Evolutionary conservation across 2,329 filamentous ascomycete species (phyloP).

Genomic region (Cladosporium sp.): DNA sequence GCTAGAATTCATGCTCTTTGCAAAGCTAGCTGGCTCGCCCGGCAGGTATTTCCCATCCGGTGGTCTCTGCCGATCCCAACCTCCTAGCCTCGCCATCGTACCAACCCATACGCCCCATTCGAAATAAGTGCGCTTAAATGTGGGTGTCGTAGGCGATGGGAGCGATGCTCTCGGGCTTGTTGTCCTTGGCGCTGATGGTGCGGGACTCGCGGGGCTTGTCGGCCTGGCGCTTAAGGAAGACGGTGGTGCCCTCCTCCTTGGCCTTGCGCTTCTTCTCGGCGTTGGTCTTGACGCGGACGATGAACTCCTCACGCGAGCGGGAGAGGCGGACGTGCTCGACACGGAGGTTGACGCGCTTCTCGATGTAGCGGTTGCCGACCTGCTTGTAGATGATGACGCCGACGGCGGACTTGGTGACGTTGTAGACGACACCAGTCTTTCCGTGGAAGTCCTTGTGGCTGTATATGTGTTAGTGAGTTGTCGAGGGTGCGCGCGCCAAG

Average conservation of each 20-base stretch:
- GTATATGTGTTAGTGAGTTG: constrained; percentile 18
- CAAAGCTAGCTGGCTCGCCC: constrained; percentile 19
- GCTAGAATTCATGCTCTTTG: constrained; percentile 20
- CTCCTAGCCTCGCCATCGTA: constrained; percentile 20
- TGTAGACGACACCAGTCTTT: constrained; percentile 74
- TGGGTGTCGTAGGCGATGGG: constrained; percentile 97
- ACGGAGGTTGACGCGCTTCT: constrained; percentile 99
- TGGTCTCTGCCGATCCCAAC: constrained; percentile 18
- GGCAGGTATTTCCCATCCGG: constrained; percentile 20
- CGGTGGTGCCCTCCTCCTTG: constrained; percentile 81
- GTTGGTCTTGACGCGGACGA: constrained; percentile 95
- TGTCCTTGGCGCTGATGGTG: constrained; percentile 77
- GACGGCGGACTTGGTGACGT: constrained; percentile 97
- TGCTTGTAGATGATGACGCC: constrained; percentile 99
- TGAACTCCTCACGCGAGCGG: constrained; percentile 94
- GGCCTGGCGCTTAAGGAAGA: constrained; percentile 92
- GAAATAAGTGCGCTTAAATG: constrained; percentile 65
- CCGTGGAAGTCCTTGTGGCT: constrained; percentile 99
- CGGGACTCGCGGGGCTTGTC: constrained; percentile 74
- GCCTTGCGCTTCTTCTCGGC: constrained; percentile 89
- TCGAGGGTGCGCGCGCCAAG: neutral
- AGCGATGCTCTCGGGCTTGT: constrained; percentile 85
- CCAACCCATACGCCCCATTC: constrained; percentile 10
- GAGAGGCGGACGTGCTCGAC: constrained; percentile 96
- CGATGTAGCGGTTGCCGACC: constrained; percentile 98